A percentile compares a stretch with the other conserved stretches of the same genome.
Conservation (phyloP, 164 flowering plant species). For the Berberis thunbergii region DNA sequence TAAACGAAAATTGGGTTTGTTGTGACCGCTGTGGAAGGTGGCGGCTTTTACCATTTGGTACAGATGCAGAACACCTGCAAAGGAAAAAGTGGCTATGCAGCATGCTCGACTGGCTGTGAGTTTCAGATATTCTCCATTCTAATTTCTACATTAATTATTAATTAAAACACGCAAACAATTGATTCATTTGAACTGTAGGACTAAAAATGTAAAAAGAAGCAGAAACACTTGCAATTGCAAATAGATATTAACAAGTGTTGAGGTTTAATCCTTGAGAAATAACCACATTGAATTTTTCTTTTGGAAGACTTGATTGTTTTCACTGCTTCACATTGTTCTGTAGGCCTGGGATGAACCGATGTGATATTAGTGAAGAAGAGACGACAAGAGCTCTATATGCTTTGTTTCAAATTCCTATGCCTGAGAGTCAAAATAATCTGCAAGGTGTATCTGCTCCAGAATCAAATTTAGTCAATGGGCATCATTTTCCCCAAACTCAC, state of each 20-base stretch:
- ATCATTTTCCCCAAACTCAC: constrained; percentile 12
- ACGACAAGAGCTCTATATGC: constrained; percentile 61
- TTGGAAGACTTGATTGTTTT: background rate
- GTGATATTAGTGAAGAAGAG: constrained; percentile 68
- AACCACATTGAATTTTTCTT: too few relatives aligned
- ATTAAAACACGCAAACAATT: background rate
- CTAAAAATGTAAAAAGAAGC: background rate
- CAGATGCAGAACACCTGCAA: constrained; percentile 50
- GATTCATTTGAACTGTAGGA: too few relatives aligned
- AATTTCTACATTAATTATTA: background rate
- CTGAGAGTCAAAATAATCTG: constrained; percentile 29
- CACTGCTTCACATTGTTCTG: constrained; percentile 7
- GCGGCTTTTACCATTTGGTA: constrained; percentile 84
- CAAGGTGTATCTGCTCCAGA: constrained; percentile 3
- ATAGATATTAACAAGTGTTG: background rate
- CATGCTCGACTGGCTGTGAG: constrained; percentile 98
- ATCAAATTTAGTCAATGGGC: too few relatives aligned
- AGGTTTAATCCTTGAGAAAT: background rate
- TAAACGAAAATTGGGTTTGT: constrained; percentile 71
- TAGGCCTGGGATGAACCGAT: constrained; percentile 87
- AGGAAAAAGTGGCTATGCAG: constrained; percentile 81
- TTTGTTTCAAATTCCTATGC: constrained; percentile 33
- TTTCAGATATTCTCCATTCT: constrained; percentile 10
- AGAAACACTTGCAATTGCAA: background rate
- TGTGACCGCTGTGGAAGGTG: constrained; percentile 86